Conservation (phyloP, 78 protist species). For the Dictyostelium capitatum region DNA sequence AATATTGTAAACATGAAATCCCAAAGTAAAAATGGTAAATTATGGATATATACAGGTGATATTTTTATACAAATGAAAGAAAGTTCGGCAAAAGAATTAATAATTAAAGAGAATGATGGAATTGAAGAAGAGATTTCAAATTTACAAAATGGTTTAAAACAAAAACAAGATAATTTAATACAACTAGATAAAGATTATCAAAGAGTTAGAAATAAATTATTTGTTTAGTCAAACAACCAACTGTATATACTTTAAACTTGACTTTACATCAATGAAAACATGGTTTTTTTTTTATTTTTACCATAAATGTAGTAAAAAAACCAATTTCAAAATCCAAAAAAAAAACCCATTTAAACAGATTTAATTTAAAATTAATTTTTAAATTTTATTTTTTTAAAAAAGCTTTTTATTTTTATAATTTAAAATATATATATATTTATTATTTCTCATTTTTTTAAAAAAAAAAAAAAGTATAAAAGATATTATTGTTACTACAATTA, state of each 20-base stretch:
- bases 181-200: neutral
- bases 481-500: no score
- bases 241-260: no score
- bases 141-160: neutral
- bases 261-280: no score
- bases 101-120: conserved; percentile 23
- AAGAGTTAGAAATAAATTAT: conserved; percentile 23
- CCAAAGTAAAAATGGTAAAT: conserved; percentile 8
- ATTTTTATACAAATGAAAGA: conserved; percentile 65
- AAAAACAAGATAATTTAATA: conserved; percentile 28
- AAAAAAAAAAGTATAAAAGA: no score
- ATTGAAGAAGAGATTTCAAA: conserved; percentile 44
- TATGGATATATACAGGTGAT: conserved; percentile 73
- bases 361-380: no score
- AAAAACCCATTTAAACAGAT: no score
- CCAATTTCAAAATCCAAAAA: no score
- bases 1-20: neutral
- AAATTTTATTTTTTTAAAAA: no score
- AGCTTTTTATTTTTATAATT: no score
- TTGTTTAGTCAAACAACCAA: neutral
- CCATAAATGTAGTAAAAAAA: neutral
- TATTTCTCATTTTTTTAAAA: no score
- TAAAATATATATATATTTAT: no score
- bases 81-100: conserved; percentile 4
- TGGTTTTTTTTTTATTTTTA: neutral